Conservation (phyloP, 83 land plant genomes). For the Thuja plicata region DNA sequence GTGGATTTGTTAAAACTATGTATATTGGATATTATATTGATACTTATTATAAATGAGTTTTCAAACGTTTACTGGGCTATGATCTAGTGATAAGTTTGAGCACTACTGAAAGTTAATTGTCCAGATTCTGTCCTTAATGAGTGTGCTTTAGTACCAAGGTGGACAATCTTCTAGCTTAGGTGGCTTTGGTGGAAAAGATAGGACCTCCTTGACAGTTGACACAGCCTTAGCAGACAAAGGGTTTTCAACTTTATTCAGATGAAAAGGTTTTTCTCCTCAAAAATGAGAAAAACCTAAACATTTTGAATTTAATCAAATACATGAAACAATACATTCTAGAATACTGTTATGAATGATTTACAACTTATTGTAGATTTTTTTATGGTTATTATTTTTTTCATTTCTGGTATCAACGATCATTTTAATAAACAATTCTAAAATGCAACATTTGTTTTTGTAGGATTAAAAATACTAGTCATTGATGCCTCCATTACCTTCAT, state of each 20-base stretch:
- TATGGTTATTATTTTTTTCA: not conserved
- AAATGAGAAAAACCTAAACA: not conserved
- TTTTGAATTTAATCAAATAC: not conserved
- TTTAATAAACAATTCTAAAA: not conserved
- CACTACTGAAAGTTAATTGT: not conserved
- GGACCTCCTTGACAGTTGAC: not conserved
- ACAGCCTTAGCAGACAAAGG: not conserved
- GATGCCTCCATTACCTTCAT: conserved; percentile 92
- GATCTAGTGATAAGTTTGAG: not conserved
- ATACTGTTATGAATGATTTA: not conserved
- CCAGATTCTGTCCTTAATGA: not conserved
- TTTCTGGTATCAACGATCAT: not conserved
- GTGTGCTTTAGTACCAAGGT: not conserved
- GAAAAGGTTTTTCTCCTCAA: not conserved
- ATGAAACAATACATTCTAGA: not conserved
- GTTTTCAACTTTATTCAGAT: not conserved
- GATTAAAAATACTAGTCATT: conserved; percentile 78
- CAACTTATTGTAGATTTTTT: not conserved
- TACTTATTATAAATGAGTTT: not conserved
- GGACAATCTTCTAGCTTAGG: not conserved
- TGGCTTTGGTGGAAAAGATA: not conserved
- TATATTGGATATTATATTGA: not conserved
- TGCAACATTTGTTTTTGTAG: conserved; percentile 30
- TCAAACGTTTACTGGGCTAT: not conserved
- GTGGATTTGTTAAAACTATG: not conserved